phyloP scores from a whole-genome alignment of 2,329 filamentous ascomycete genomes.

The Xylaria sp. region DNA sequence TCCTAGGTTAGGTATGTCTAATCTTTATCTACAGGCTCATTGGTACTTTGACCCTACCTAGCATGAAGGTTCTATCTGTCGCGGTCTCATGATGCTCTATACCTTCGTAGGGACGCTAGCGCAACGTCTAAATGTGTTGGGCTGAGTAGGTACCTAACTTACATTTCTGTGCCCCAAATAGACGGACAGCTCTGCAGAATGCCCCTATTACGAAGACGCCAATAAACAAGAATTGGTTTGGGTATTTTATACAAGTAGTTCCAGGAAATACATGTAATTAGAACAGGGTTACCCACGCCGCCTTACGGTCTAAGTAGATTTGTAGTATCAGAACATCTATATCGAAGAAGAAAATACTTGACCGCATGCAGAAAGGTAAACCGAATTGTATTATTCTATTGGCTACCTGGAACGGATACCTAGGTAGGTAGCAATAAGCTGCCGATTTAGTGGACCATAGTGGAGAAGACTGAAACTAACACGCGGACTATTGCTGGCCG shows the following conservation, averaged over 20 bases:
- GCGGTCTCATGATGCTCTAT: not conserved
- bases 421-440: constrained; percentile 5
- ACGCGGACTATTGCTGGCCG: not conserved
- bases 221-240: too few species aligned
- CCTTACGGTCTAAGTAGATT: too few species aligned
- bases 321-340: not conserved
- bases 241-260: too few species aligned
- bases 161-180: not conserved
- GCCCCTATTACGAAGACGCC: too few species aligned
- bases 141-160: not conserved
- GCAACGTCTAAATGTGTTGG: not conserved
- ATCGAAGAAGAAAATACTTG: not conserved
- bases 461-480: constrained; percentile 11
- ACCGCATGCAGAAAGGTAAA: not conserved
- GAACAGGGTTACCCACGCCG: too few species aligned
- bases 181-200: too few species aligned
- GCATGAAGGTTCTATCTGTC: not conserved
- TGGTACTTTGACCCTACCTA: not conserved
- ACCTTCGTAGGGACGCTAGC: not conserved
- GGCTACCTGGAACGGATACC: not conserved
- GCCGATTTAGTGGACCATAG: not conserved
- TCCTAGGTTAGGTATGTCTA: too few species aligned
- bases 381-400: constrained; percentile 12
- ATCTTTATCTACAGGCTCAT: too few species aligned
- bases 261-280: too few species aligned